Evolutionary conservation across 306 rosid genomes (phyloP), one percentile per base, ranked within the genome.

Genomic region (Cotoneaster glaucophyllus): DNA sequence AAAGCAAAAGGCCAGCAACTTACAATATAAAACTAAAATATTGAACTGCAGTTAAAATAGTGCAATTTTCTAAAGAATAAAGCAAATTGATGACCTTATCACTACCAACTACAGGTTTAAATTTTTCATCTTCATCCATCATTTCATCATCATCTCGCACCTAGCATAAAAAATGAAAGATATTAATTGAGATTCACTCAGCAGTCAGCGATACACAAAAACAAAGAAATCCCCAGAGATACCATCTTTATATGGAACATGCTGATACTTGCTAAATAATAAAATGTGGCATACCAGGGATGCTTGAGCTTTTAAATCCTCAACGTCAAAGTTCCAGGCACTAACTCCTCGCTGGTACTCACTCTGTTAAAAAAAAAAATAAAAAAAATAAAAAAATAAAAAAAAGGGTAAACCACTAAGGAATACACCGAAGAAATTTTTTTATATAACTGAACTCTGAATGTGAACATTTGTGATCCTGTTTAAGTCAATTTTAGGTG

Each of bases 261-360:
- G 67, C 8, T 21, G 52, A 57, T 48, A 67, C 43, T 68, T 39
- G 4, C 48, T 70, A 57, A 57, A 25, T 19, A 58, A 56, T 9
- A 62, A 73, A 18, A 22, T 11, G 70, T 43, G 64, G 69, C 88
- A 81, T 87, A 96, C 99, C 98, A 87, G 32, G 61, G 99, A 89
- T 54, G 99, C 99, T 83, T 93, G 99, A 63, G 94, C 96, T 88
- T 92, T 96, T 83, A 96, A 87, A 87, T 96, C 99, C 73, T 88
- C 96, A 65, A 96, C 37, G 71, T 96, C 97, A 17, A 96, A 96
- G 88, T 96, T 90, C 99, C 99, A 96, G 26, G 99, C 99, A 75
- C 99, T 96, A 77, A 96, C 99, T 70, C 99, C 99, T 79, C 98
- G 96, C 52, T 96, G 93, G 83, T 96, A 96, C 86, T 96, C 98